Base-by-base conservation (phyloP, 495 filamentous ascomycete species). In the Xylaria venustula region DNA sequence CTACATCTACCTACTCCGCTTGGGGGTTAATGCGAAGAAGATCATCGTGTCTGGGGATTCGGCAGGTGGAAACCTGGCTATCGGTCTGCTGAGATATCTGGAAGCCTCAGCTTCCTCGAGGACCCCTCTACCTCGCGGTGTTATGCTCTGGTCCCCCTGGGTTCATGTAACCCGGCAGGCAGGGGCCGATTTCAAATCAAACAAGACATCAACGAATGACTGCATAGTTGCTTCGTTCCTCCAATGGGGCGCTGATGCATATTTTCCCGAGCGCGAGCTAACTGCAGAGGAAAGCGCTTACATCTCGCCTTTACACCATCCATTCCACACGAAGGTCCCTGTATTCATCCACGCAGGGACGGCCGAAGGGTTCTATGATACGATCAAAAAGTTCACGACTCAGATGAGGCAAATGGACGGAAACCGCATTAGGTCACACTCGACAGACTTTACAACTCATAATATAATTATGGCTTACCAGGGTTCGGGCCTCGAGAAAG, bases 71-170 rank as follows among this genome's bases (percentile, higher is more conserved):
- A 68, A 65, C 44, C 15, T 68, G n/a, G 52, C 55, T 9, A 22
- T 65, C 14, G 62, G 37, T 15, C 26, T 65, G 6, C 28, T 68
- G 12, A 20, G 62, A 49, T 63, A 65, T 22, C 34, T 68, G 7
- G 62, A 65, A 30, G 28, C 30, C 4, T 17, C 19, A 7, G 28
- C 30, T 2, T 17, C 19, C 6, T n/a, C 30, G 0, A 4, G 14
- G 7, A 59, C 64, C n/a, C 65, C 62, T 7, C 17, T 57, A 15
- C 65, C 65, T 1, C 26, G 55, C 3, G 56, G 50, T n/a, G 65
- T 51, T 6, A 61, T 68, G 11, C 3, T 58, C n/a, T 68, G 55
- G 54, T 68, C 62, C 3, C 65, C 65, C 12, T 68, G 62, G 65
- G 55, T 68, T 8, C 55, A 68, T 20, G 47, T 68, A 8, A 65